Evolutionary conservation across 768 basidiomycete species (phyloP).

Genomic region (Termitomyces sp.): DNA sequence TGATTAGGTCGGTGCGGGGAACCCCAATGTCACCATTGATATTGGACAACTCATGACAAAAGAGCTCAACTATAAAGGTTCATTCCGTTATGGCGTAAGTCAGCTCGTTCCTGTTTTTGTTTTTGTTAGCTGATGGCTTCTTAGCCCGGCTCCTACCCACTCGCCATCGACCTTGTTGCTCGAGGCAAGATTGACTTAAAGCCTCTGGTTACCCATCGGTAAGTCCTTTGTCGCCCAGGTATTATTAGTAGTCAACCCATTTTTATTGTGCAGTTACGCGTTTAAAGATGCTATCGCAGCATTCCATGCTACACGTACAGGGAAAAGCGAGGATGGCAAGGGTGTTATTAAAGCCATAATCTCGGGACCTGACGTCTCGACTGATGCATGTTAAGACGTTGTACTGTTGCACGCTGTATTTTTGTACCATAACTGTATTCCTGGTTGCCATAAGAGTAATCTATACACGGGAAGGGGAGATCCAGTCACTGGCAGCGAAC

Average conservation of each 20-base stretch:
- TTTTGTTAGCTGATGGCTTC: background rate
- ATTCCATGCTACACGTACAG: conserved; percentile 74
- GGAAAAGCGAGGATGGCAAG: conserved; percentile 84
- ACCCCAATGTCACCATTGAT: conserved; percentile 69
- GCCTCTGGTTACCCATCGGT: conserved; percentile 88
- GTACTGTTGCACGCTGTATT: conserved; percentile 1
- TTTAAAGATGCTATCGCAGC: conserved; percentile 78
- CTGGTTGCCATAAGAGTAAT: background rate
- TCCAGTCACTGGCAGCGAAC: background rate
- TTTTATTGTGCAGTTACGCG: conserved; percentile 43
- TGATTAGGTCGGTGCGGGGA: conserved; percentile 80
- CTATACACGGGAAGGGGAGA: background rate
- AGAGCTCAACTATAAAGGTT: conserved; percentile 80
- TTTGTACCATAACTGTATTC: conserved; percentile 6
- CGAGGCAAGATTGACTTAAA: conserved; percentile 82
- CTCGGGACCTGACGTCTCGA: conserved; percentile 64
- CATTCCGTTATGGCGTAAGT: conserved; percentile 86
- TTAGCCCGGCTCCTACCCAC: conserved; percentile 79
- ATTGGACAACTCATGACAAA: conserved; percentile 66
- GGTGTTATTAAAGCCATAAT: conserved; percentile 88
- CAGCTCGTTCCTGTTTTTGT: background rate
- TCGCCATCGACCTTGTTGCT: conserved; percentile 80
- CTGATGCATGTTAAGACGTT: conserved; percentile 24
- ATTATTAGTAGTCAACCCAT: background rate
- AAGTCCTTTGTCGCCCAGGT: background rate